Evolutionary conservation across 257 asterid species (phyloP).

Genomic region (Capsicum chinense): DNA sequence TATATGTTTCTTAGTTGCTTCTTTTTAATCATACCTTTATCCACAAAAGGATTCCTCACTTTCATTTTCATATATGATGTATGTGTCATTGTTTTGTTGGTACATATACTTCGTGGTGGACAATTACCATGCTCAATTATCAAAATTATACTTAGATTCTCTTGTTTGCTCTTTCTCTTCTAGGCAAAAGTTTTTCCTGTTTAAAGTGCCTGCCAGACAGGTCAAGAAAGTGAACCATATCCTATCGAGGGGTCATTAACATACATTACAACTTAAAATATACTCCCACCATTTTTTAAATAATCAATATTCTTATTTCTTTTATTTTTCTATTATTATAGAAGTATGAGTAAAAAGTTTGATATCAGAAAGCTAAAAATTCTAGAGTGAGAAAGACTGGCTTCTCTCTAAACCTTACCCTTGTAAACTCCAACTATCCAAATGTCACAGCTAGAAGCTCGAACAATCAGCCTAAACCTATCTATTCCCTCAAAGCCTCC

Average conservation of each 20-base stretch:
- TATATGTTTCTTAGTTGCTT: not conserved
- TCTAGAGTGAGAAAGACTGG: too few relatives aligned
- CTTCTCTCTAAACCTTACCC: too few relatives aligned
- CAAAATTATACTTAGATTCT: not conserved
- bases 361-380: too few relatives aligned
- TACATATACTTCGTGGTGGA: not conserved
- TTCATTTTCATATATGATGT: not conserved
- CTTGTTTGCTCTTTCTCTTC: not conserved
- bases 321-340: too few relatives aligned
- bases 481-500: too few relatives aligned
- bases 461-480: too few relatives aligned
- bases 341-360: too few relatives aligned
- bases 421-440: too few relatives aligned
- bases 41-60: constrained; percentile 14
- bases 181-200: not conserved
- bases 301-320: too few relatives aligned
- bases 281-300: too few relatives aligned
- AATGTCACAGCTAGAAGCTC: too few relatives aligned
- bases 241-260: not conserved
- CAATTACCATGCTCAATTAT: not conserved
- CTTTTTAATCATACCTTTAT: constrained; percentile 27
- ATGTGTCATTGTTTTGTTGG: constrained; percentile 15
- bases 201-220: not conserved
- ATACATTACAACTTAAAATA: not conserved
- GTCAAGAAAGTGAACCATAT: not conserved